These are phyloP conservation scores for Stephania yunnanensis DNA, from an alignment of 164 flowering plant species.

Conservation along the genomic window DNA sequence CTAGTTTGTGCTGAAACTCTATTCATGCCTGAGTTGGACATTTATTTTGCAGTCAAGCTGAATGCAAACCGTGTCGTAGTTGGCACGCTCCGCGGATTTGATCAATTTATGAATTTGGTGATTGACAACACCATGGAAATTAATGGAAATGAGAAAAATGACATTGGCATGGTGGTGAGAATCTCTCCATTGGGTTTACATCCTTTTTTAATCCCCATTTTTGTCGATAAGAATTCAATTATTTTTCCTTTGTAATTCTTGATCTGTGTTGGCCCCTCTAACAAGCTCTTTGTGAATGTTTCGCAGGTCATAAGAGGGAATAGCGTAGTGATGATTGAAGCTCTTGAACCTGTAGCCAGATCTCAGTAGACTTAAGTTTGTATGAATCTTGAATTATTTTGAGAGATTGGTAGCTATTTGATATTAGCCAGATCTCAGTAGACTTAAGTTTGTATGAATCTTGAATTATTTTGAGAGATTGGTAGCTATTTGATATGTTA, in stretches of 20 bases:
- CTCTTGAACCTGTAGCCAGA: constrained; percentile 17
- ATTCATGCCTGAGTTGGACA: neutral
- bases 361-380: constrained; percentile 3
- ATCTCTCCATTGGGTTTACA: neutral
- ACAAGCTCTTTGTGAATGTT: neutral
- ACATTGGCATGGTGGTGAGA: constrained; percentile 84
- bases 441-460: no score
- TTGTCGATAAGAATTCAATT: no score
- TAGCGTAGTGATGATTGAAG: constrained; percentile 22
- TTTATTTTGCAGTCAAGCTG: constrained; percentile 54
- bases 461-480: no score
- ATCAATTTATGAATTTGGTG: constrained; percentile 80
- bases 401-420: neutral
- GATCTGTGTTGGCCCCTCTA: neutral
- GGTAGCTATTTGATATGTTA: neutral
- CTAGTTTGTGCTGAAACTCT: neutral
- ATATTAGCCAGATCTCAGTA: no score
- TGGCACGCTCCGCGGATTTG: constrained; percentile 78
- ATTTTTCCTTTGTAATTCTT: neutral
- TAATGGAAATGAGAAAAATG: constrained; percentile 60
- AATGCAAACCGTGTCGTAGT: constrained; percentile 67
- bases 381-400: neutral
- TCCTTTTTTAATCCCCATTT: neutral
- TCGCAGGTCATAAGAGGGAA: constrained; percentile 22
- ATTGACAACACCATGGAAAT: constrained; percentile 64